Evolutionary conservation across 768 basidiomycete species (phyloP).

Genomic region (Mycena polygramma): DNA sequence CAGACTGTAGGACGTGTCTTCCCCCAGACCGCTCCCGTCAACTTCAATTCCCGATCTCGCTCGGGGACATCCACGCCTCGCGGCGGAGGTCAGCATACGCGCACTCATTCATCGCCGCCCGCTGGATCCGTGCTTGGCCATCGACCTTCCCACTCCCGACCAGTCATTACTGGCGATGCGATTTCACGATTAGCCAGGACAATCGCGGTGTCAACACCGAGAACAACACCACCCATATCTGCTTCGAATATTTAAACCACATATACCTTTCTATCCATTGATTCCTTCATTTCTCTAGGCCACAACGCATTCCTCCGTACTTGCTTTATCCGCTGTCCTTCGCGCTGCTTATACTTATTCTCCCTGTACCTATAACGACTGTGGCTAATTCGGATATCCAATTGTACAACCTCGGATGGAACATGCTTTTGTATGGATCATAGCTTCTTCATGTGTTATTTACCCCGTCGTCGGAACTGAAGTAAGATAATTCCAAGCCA

Average conservation of each 20-base stretch:
- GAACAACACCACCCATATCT: constrained; percentile 40
- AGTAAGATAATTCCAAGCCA: constrained; percentile 95
- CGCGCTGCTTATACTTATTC: constrained; percentile 27
- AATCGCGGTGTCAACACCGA: constrained; percentile 56
- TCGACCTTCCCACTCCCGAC: constrained; percentile 64
- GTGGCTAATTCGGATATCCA: constrained; percentile 27
- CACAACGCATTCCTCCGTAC: background rate
- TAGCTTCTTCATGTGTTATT: constrained; percentile 14
- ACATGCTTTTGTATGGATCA: constrained; percentile 1
- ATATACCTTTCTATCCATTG: constrained; percentile 14
- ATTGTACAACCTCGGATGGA: constrained; percentile 19
- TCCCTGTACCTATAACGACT: constrained; percentile 21
- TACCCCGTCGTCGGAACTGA: constrained; percentile 66
- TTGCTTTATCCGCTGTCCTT: background rate
- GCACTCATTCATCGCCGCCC: constrained; percentile 78
- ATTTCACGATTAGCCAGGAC: constrained; percentile 75
- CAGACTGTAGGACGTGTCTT: constrained; percentile 66
- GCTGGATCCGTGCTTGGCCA: constrained; percentile 49
- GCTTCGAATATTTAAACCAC: constrained; percentile 43
- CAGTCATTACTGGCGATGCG: constrained; percentile 81
- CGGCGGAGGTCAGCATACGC: constrained; percentile 58
- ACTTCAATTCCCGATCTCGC: constrained; percentile 50
- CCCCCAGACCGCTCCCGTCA: constrained; percentile 46
- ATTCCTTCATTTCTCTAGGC: constrained; percentile 17
- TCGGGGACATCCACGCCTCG: constrained; percentile 62